Evolutionary conservation across 1,139 yeast species (phyloP).

Genomic region (Candida pseudocylindracea): DNA sequence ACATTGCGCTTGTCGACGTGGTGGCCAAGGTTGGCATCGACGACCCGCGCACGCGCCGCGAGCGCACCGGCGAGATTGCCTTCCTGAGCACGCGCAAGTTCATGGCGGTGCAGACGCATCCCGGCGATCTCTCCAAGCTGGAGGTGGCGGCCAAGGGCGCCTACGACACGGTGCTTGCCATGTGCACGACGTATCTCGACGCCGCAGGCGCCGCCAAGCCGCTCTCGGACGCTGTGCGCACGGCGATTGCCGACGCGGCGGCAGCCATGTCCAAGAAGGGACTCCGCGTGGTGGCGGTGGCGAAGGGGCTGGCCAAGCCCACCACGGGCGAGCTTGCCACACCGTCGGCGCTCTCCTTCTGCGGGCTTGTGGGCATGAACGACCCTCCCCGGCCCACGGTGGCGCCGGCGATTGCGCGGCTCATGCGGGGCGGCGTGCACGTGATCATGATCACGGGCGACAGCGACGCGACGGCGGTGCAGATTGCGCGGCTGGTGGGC

Average conservation of each 20-base stretch:
- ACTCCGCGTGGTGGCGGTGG: constrained; percentile 68
- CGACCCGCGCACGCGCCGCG: constrained; percentile 38
- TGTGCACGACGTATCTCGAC: constrained; percentile 37
- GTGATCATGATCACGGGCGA: constrained; percentile 97
- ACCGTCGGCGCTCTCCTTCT: constrained; percentile 42
- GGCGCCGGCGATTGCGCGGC: constrained; percentile 39
- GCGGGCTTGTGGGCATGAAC: constrained; percentile 84
- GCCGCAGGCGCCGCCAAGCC: constrained; percentile 30
- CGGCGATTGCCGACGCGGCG: constrained; percentile 29
- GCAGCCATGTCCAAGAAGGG: constrained; percentile 60
- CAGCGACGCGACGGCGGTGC: constrained; percentile 75
- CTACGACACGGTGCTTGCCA: constrained; percentile 44
- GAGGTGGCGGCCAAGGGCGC: constrained; percentile 79
- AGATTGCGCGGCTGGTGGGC: constrained; percentile 82
- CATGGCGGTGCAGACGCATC: constrained; percentile 62
- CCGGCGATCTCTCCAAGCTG: constrained; percentile 29
- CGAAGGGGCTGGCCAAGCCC: constrained; percentile 19
- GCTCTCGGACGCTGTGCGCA: constrained; percentile 25
- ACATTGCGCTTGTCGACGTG: constrained; percentile 68
- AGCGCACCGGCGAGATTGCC: constrained; percentile 53
- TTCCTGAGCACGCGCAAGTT: constrained; percentile 70
- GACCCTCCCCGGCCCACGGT: constrained; percentile 93
- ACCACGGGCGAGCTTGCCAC: constrained; percentile 12
- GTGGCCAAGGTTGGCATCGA: constrained; percentile 47
- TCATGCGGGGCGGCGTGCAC: constrained; percentile 84